Base-by-base conservation (phyloP, 2,329 filamentous ascomycete genomes). In the Aspergillus intermedius region DNA sequence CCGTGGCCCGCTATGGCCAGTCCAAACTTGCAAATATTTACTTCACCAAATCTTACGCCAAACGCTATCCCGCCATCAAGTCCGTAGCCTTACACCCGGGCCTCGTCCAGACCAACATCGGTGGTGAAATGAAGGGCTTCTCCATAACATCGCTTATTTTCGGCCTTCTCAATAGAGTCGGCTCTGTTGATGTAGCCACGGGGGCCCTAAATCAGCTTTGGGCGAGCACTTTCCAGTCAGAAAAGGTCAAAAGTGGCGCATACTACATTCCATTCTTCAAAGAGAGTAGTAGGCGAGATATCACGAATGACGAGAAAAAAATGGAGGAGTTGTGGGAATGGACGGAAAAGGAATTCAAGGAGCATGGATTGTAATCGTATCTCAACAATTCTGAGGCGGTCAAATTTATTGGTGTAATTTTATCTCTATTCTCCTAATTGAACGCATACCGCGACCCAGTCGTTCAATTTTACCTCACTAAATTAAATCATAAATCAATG, bases 21-120 rank as follows among this genome's bases (percentile, higher is more conserved):
- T 52, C 48, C 2, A 60, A 60, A 45, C 45, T 59, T 3, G 54
- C 54, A 4, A 55, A 60, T 42, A 34, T 56, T 1, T 49, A 50
- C 23, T 55, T 52, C n/a, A 35, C 53, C 1, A 41, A 37, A 12
- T 50, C 49, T 6, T 39, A 50, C 22, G 54, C 57, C 3, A 22
- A 50, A 47, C 22, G 44, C 3, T 44, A 49, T 22, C 22, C 17
- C 4, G 12, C 5, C 1, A 25, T 50, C 6, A 53, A 50, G 12
- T 43, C 44, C 8, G 23, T 50, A 13, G 42, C 44, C 3, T 25
- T 53, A 7, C 51, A 53, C 35, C 51, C 48, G 5, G 48, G 51
- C 7, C 28, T 49, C 21, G 51, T 53, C 1, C 35, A 37, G 9
- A 53, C 51, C 2, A 48, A 48, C 37, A 19, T 19, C 37, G 37